Conservation (phyloP, 2,329 filamentous ascomycete genomes). For the Escovopsis sp. region DNA sequence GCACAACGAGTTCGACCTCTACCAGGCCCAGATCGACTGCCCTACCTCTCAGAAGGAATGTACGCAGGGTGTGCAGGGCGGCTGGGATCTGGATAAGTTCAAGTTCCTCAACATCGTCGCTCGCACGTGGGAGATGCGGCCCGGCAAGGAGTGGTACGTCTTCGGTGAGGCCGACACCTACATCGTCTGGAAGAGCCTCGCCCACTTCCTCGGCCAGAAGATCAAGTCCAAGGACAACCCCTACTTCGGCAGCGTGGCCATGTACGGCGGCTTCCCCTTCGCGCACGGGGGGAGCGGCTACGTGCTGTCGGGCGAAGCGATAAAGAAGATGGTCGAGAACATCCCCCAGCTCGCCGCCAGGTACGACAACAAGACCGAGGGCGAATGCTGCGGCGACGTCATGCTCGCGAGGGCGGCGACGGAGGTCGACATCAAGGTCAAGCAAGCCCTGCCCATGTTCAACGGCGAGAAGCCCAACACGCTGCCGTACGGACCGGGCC, state of each 20-base stretch:
- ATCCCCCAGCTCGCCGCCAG: conserved; percentile 27
- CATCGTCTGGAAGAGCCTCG: conserved; percentile 37
- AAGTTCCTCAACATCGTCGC: conserved; percentile 45
- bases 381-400: conserved; percentile 36
- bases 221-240: conserved; percentile 27
- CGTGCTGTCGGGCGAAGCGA: conserved; percentile 34
- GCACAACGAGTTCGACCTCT: conserved; percentile 30
- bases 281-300: conserved; percentile 45
- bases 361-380: conserved; percentile 29
- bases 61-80: conserved; percentile 16
- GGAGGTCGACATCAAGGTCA: conserved; percentile 27
- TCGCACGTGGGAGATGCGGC: conserved; percentile 37
- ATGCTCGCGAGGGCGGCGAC: conserved; percentile 32
- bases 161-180: conserved; percentile 46
- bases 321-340: conserved; percentile 30
- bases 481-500: conserved; percentile 29
- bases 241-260: conserved; percentile 37
- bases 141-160: conserved; percentile 40
- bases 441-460: conserved; percentile 34
- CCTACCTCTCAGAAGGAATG: conserved; percentile 31
- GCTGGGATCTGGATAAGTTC: conserved; percentile 44
- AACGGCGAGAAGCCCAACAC: conserved; percentile 39
- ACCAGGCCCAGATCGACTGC: conserved; percentile 29
- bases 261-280: conserved; percentile 29
- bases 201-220: conserved; percentile 30